Percentiles rank a stretch among this genome's conserved stretches.
Evolutionary conservation across 164 flowering plant genomes (phyloP).

Genomic region (Malania oleifera): DNA sequence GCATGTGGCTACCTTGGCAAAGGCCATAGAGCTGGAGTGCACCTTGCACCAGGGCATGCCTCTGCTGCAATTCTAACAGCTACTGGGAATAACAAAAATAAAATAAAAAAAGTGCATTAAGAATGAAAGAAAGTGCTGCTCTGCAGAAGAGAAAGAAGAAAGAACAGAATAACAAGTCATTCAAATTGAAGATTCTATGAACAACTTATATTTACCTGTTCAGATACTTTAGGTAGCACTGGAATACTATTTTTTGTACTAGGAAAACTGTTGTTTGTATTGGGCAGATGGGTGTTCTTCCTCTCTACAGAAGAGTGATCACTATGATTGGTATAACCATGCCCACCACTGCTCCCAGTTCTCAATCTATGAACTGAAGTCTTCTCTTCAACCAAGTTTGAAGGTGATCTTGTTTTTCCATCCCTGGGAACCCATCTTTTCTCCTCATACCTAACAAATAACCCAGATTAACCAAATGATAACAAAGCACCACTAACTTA

Average conservation of each 20-base stretch:
- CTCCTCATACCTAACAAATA: slow-evolving; percentile 41
- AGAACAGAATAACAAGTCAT: background rate
- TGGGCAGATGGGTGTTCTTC: slow-evolving; percentile 9
- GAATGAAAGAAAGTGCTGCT: too few relatives aligned
- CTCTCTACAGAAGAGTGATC: slow-evolving; percentile 17
- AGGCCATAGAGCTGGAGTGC: too few relatives aligned
- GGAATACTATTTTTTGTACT: slow-evolving; percentile 5
- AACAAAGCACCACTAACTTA: background rate
- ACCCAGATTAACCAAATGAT: too few relatives aligned
- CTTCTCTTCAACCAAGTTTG: slow-evolving; percentile 18
- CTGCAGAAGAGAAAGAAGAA: background rate
- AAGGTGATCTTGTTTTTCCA: slow-evolving; percentile 21
- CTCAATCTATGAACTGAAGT: slow-evolving; percentile 7
- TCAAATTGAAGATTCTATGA: background rate
- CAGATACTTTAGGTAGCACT: slow-evolving; percentile 11
- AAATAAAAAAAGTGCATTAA: background rate
- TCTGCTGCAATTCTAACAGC: too few relatives aligned
- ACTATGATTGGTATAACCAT: slow-evolving; percentile 4
- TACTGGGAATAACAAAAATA: too few relatives aligned
- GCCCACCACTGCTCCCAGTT: slow-evolving; percentile 13
- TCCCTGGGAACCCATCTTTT: slow-evolving; percentile 48
- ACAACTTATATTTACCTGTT: slow-evolving; percentile 17
- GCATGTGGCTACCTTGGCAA: too few relatives aligned
- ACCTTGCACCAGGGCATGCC: too few relatives aligned
- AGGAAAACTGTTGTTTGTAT: slow-evolving; percentile 5